These are phyloP conservation scores for Strigomonas oncopelti DNA, from an alignment of 208 protist genomes.

Conservation along the genomic window DNA sequence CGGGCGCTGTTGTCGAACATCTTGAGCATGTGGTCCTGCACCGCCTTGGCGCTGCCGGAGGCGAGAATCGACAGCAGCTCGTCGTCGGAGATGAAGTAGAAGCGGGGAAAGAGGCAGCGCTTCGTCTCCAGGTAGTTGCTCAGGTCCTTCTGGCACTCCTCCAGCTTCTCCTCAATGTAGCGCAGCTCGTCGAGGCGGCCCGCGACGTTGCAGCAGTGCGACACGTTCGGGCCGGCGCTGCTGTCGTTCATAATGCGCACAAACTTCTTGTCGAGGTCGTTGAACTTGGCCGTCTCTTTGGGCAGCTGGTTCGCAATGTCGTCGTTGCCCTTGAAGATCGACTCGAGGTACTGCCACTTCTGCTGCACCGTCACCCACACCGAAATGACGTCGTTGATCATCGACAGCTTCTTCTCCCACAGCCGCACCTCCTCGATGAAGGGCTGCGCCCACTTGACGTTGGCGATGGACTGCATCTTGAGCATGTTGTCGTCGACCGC, in stretches of 20 bases:
- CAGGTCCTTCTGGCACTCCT: conserved; percentile 98
- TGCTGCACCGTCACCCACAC: conserved; percentile 98
- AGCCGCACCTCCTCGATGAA: conserved; percentile 94
- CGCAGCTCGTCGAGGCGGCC: conserved; percentile 92
- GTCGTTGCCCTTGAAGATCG: conserved; percentile 98
- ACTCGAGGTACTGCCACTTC: conserved; percentile 99
- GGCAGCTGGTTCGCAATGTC: conserved; percentile 98
- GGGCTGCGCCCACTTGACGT: conserved; percentile 94
- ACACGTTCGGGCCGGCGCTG: conserved; percentile 88
- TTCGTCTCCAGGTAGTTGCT: conserved; percentile 98
- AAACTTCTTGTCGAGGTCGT: conserved; percentile 96
- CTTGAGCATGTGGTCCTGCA: conserved; percentile 99
- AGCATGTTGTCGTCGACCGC: conserved; percentile 98
- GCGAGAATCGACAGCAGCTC: conserved; percentile 98
- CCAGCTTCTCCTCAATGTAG: conserved; percentile 91
- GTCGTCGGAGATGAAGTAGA: conserved; percentile 99
- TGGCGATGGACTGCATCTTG: conserved; percentile 96
- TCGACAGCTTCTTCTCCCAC: conserved; percentile 96
- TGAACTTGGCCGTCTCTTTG: conserved; percentile 97
- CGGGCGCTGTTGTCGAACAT: conserved; percentile 97
- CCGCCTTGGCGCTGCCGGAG: conserved; percentile 87
- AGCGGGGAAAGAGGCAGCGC: conserved; percentile 96
- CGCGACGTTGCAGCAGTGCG: conserved; percentile 88
- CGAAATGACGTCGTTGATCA: conserved; percentile 96
- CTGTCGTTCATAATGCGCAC: conserved; percentile 97